Evolutionary conservation across 768 basidiomycete species (phyloP).

Genomic region (Hygrophoropsis aurantiaca): DNA sequence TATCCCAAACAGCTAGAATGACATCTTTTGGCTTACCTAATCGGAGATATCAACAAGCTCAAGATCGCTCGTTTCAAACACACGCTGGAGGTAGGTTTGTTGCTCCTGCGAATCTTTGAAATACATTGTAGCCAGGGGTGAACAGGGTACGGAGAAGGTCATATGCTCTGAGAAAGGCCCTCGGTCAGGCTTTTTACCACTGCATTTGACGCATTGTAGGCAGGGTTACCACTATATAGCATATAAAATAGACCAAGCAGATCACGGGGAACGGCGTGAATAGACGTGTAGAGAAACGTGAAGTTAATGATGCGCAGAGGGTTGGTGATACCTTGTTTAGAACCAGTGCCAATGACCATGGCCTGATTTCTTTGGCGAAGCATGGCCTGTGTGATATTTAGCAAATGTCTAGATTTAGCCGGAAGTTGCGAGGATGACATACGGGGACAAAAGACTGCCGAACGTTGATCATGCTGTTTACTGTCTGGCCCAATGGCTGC

Average conservation of each 20-base stretch:
- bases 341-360: slow-evolving; percentile 85
- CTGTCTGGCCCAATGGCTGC: slow-evolving; percentile 67
- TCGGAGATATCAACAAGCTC: no score
- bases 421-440: slow-evolving; percentile 19
- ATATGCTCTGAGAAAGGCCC: slow-evolving; percentile 64
- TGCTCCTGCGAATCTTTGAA: no score
- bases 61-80: no score
- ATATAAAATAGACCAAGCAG: slow-evolving; percentile 8
- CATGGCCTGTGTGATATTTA: slow-evolving; percentile 51
- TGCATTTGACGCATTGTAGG: slow-evolving; percentile 76
- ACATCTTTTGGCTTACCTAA: no score
- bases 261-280: slow-evolving; percentile 3
- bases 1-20: no score
- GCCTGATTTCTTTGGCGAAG: slow-evolving; percentile 80
- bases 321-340: slow-evolving; percentile 95
- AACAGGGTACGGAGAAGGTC: no score
- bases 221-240: slow-evolving; percentile 68
- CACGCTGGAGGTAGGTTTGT: no score
- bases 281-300: slow-evolving; percentile 3
- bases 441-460: slow-evolving; percentile 83
- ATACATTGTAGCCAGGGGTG: no score
- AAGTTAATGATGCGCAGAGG: slow-evolving; percentile 66
- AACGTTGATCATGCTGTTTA: slow-evolving; percentile 77
- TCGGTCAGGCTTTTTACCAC: slow-evolving; percentile 75
- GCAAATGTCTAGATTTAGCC: not conserved